A percentile compares a stretch with the other conserved stretches of the same genome.
These are phyloP conservation scores for Lasiosphaeriaceae sp. DNA, from an alignment of 495 filamentous ascomycete species.

Conservation along the genomic window DNA sequence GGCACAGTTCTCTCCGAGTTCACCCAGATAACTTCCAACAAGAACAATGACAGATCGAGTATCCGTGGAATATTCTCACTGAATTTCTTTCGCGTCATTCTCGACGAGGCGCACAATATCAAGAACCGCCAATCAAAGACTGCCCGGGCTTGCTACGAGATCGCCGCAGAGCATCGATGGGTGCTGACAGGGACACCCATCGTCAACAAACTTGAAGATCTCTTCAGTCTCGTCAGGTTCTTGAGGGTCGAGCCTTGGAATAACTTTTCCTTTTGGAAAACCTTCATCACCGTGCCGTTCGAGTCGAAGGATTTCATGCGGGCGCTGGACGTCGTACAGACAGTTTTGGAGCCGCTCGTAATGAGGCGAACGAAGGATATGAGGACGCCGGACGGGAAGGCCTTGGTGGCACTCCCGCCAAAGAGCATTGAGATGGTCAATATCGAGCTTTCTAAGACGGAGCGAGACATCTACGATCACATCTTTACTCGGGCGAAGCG, in stretches of 20 bases:
- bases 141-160: slow-evolving; percentile 86
- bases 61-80: slow-evolving; percentile 82
- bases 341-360: slow-evolving; percentile 92
- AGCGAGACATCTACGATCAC: slow-evolving; percentile 87
- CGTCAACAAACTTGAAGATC: slow-evolving; percentile 91
- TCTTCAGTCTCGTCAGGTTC: slow-evolving; percentile 93
- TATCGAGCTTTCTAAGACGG: slow-evolving; percentile 75
- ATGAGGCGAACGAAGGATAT: slow-evolving; percentile 94
- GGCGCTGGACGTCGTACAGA: slow-evolving; percentile 94
- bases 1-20: slow-evolving; percentile 89
- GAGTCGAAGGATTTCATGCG: slow-evolving; percentile 91
- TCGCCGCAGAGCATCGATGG: slow-evolving; percentile 84
- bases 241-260: slow-evolving; percentile 93
- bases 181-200: slow-evolving; percentile 94
- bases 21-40: slow-evolving; percentile 56
- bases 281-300: slow-evolving; percentile 96
- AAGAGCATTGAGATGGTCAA: slow-evolving; percentile 78
- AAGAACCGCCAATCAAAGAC: slow-evolving; percentile 90
- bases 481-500: slow-evolving; percentile 79
- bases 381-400: slow-evolving; percentile 88
- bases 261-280: slow-evolving; percentile 98
- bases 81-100: slow-evolving; percentile 88
- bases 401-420: slow-evolving; percentile 79
- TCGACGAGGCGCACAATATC: slow-evolving; percentile 92
- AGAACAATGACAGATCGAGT: slow-evolving; percentile 50